Evolutionary conservation across 441 rosid species (phyloP).

Genomic region (Omphalea diandra): DNA sequence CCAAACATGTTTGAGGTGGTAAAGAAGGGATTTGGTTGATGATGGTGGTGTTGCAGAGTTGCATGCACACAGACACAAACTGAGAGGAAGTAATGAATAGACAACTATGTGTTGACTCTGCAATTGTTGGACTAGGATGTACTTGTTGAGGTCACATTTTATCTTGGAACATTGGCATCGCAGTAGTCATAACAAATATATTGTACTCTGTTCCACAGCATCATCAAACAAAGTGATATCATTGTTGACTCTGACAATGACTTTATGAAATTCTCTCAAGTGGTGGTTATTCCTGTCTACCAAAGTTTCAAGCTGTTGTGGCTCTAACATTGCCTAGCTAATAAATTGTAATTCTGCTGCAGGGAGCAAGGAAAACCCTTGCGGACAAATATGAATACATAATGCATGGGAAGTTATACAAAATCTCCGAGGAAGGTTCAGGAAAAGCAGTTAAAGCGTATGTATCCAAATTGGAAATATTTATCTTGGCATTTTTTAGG

Average conservation of each 20-base stretch:
- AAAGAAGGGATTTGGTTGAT: neutral
- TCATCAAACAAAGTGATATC: too few species aligned
- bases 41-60: too few species aligned
- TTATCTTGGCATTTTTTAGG: neutral
- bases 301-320: neutral
- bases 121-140: neutral
- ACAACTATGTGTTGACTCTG: neutral
- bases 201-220: too few species aligned
- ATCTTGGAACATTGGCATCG: neutral
- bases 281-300: neutral
- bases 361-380: conserved; percentile 79
- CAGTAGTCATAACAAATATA: neutral
- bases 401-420: conserved; percentile 92
- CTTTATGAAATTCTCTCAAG: neutral
- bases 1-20: neutral
- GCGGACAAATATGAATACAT: conserved; percentile 88
- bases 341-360: conserved; percentile 4
- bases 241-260: too few species aligned
- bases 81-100: neutral
- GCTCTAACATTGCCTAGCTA: neutral
- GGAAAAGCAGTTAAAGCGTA: conserved; percentile 67
- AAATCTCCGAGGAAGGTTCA: conserved; percentile 68
- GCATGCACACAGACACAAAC: neutral
- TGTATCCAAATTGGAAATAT: conserved; percentile 21
- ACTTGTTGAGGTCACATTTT: neutral